A percentile compares a stretch with the other conserved stretches of the same genome.
Conservation (phyloP, 345 rosid genomes). For the Clausena lansium region DNA sequence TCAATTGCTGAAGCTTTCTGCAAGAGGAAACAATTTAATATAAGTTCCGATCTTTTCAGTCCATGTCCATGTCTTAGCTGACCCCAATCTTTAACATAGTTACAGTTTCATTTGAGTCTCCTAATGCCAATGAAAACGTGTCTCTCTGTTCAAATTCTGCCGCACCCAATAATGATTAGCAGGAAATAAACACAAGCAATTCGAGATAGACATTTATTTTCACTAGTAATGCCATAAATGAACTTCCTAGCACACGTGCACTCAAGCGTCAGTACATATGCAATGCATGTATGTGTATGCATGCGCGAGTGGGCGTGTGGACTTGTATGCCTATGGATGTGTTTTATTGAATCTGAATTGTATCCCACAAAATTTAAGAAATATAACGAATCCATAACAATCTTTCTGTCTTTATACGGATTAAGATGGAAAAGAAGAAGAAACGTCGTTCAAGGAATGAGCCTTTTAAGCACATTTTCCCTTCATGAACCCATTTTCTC, state of each 20-base stretch:
- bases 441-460: neutral
- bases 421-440: neutral
- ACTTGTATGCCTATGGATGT: no score
- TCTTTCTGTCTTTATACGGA: neutral
- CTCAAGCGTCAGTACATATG: neutral
- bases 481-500: neutral
- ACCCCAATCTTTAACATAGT: neutral
- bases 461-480: no score
- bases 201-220: neutral
- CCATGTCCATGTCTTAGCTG: neutral
- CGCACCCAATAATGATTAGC: neutral
- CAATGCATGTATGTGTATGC: neutral
- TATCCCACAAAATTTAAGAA: neutral
- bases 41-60: neutral
- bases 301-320: neutral
- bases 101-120: neutral
- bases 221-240: neutral
- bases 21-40: neutral
- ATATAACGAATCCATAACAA: neutral
- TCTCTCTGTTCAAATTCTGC: neutral
- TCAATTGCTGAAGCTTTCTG: conserved; percentile 16
- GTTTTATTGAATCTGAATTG: neutral
- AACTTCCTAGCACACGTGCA: neutral
- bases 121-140: neutral
- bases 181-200: neutral